Base-by-base conservation (phyloP, 352 stramenopile genomes). In the Globisporangium ultimum region DNA sequence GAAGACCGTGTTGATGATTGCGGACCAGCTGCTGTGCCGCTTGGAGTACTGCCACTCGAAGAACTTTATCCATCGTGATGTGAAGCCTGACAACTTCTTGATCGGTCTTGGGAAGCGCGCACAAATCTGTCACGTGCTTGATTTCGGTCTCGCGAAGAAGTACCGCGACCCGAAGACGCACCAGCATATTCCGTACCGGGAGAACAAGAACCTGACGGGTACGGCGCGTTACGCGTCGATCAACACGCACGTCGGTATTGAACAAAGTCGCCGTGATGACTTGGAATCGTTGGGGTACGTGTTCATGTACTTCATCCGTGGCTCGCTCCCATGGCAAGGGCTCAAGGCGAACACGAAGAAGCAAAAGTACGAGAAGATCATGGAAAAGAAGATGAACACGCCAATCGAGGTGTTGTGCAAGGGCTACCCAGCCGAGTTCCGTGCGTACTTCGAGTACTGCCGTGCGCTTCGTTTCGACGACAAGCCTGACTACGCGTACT, bases 311-410 rank as follows among this genome's bases (percentile, higher is more conserved):
- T 97, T 98, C 67, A 86, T 97, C 52, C 89, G 90, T 51, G 91
- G 97, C 55, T 95, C 89, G 58, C 78, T 99, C 55, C 97, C 97
- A 50, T 99, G 97, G 97, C 97, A 99, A 73, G 97, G 97, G 22
- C 89, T 99, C 40, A 98, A 98, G 80, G 93, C 93, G 22, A 96
- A 96, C 67, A 95, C 89, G 43, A 96, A 96, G 71, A 96, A 95
- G 73, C 85, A 95, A 67, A 98, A 98, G 71, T 98, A 98, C 83
- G 96, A 98, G 76, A 95, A 98, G 62, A 99, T 99, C 70, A 98
- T 99, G 88, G 97, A 99, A 69, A 98, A 98, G 81, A 99, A 99
- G 78, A 97, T 99, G 79, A 93, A 91, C 67, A 95, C 90, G 13
- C 87, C 89, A 32, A 98, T 97, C 45, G 84, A 95, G 51, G 86